These are phyloP conservation scores for Voacanga thouarsii DNA, from an alignment of 257 asterid species.

Conservation along the genomic window DNA sequence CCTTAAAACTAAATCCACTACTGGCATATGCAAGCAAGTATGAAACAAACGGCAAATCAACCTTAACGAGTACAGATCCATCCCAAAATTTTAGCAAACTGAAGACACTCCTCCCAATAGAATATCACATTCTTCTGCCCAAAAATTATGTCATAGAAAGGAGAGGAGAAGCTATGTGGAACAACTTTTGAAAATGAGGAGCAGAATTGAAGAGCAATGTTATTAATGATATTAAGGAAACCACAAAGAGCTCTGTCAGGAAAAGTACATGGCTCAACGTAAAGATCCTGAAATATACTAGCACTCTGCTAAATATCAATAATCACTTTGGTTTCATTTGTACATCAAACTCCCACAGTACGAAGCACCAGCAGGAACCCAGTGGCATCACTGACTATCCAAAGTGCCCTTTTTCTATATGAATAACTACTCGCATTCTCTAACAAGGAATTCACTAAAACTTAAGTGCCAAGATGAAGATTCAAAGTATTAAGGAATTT, in stretches of 20 bases:
- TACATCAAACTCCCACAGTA: neutral
- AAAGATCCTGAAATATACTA: neutral
- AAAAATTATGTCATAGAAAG: neutral
- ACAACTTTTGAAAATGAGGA: neutral
- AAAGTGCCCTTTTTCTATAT: neutral
- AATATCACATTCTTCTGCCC: neutral
- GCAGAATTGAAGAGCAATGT: neutral
- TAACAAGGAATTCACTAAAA: neutral
- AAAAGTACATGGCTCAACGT: neutral
- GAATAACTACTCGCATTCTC: neutral
- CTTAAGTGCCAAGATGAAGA: neutral
- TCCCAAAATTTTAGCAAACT: neutral
- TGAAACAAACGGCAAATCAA: neutral
- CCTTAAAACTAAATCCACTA: neutral
- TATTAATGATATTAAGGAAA: neutral
- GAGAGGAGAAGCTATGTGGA: neutral
- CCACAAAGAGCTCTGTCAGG: neutral
- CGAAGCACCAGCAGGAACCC: neutral
- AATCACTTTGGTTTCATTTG: neutral
- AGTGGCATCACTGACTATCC: neutral
- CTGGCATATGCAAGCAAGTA: neutral
- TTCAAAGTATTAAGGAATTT: neutral
- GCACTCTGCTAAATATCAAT: neutral
- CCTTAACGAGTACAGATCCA: neutral
- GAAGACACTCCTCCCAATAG: neutral